phyloP scores from a whole-genome alignment of 495 filamentous ascomycete species.

The Penicillium daleae region DNA sequence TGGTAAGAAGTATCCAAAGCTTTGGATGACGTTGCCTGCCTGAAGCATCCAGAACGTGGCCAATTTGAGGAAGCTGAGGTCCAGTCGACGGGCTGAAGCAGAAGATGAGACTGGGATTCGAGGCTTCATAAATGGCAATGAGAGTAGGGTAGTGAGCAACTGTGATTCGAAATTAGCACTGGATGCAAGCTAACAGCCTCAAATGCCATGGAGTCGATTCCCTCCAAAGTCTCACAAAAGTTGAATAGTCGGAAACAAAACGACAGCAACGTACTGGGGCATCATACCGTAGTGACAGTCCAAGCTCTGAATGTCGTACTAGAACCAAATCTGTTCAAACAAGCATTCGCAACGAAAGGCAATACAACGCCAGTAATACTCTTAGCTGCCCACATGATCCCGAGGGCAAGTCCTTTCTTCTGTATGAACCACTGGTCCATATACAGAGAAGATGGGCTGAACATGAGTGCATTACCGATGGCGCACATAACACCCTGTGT shows the following conservation, averaged over 20 bases:
- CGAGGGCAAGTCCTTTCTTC: conserved; percentile 56
- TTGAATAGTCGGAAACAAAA: neutral
- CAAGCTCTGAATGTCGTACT: conserved; percentile 59
- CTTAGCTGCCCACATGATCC: conserved; percentile 61
- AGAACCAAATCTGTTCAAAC: conserved; percentile 58
- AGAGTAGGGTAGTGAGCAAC: conserved; percentile 53
- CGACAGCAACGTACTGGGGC: neutral
- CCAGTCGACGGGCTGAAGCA: conserved; percentile 38
- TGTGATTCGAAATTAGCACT: conserved; percentile 1
- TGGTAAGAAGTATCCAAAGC: conserved; percentile 70
- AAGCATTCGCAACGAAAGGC: conserved; percentile 55
- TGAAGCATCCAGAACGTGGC: conserved; percentile 59
- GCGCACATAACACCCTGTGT: conserved; percentile 61
- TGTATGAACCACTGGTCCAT: conserved; percentile 62
- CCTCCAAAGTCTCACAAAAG: neutral
- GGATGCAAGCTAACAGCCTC: neutral
- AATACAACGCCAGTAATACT: conserved; percentile 51
- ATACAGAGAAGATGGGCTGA: conserved; percentile 55
- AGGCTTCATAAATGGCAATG: conserved; percentile 61
- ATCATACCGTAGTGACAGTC: conserved; percentile 47
- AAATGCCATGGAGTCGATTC: neutral
- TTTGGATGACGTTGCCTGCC: conserved; percentile 60
- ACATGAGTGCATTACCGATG: conserved; percentile 54
- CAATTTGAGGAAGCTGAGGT: conserved; percentile 52
- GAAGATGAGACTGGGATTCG: conserved; percentile 52